These are phyloP conservation scores for Trichomonas gallinae DNA, from an alignment of 208 protist genomes.

Conservation along the genomic window DNA sequence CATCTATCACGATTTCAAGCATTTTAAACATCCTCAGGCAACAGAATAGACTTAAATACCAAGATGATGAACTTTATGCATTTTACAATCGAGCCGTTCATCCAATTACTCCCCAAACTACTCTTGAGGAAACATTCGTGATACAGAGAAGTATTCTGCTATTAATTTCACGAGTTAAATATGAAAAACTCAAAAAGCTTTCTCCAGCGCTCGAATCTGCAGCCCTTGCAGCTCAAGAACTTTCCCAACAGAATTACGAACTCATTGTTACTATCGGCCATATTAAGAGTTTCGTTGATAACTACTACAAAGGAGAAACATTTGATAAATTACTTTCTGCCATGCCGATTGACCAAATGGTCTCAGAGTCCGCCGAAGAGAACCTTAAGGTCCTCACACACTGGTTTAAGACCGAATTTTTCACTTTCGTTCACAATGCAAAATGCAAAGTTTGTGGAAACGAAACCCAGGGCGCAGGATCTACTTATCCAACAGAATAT, in stretches of 20 bases:
- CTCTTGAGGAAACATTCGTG: background rate
- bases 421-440: background rate
- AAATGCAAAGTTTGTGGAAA: background rate
- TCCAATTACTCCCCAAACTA: background rate
- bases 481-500: background rate
- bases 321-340: background rate
- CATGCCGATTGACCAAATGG: background rate
- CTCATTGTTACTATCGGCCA: background rate
- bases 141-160: background rate
- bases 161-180: background rate
- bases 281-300: background rate
- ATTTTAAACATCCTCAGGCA: too few relatives aligned
- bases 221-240: background rate
- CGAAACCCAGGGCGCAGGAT: background rate
- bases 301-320: background rate
- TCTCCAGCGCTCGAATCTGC: background rate
- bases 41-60: background rate
- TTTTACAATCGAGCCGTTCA: background rate
- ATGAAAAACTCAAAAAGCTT: background rate
- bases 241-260: background rate
- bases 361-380: background rate
- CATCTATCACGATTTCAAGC: too few relatives aligned
- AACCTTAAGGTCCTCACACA: background rate
- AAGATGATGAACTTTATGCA: background rate
- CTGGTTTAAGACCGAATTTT: conserved; percentile 32